Conservation (phyloP, 140 eudicot genomes). For the Erigeron philadelphicus region DNA sequence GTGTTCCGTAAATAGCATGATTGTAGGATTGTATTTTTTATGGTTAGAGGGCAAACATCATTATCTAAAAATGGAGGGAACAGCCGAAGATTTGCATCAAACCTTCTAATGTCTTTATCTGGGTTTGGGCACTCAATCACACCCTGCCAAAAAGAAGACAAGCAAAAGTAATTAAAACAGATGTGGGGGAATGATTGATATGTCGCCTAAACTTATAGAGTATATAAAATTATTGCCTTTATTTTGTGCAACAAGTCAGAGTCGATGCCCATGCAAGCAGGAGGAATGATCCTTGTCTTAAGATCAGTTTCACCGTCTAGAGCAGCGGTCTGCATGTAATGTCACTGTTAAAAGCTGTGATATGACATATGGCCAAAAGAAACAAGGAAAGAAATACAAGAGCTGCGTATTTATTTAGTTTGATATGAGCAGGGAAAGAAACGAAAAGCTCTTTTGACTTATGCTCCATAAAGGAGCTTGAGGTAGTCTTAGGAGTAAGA, state of each 20-base stretch:
- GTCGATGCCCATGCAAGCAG: conserved; percentile 98
- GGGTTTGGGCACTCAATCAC: conserved; percentile 93
- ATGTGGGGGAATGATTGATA: conserved; percentile 3
- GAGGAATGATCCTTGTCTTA: conserved; percentile 77
- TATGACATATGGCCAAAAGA: not conserved
- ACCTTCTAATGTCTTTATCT: conserved; percentile 83
- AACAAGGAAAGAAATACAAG: not conserved
- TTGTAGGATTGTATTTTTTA: conserved; percentile 90
- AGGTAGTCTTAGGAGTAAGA: not conserved
- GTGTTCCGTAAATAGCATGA: conserved; percentile 94
- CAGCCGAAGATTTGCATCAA: conserved; percentile 89
- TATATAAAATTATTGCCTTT: conserved; percentile 57
- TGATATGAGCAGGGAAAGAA: not conserved
- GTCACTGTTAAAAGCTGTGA: conserved; percentile 17
- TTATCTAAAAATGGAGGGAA: conserved; percentile 97
- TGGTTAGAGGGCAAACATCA: conserved; percentile 83
- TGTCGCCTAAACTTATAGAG: conserved; percentile 19
- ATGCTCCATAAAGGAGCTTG: not conserved
- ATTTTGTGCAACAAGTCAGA: conserved; percentile 80
- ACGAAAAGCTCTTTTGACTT: conserved; percentile 2
- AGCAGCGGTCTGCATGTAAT: conserved; percentile 70
- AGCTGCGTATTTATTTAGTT: not conserved
- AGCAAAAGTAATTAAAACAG: conserved; percentile 3
- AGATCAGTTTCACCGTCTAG: conserved; percentile 98
- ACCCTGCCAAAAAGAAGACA: conserved; percentile 49